Conservation (phyloP, 129 eudicot genomes). For the Flaveria sonorensis region DNA sequence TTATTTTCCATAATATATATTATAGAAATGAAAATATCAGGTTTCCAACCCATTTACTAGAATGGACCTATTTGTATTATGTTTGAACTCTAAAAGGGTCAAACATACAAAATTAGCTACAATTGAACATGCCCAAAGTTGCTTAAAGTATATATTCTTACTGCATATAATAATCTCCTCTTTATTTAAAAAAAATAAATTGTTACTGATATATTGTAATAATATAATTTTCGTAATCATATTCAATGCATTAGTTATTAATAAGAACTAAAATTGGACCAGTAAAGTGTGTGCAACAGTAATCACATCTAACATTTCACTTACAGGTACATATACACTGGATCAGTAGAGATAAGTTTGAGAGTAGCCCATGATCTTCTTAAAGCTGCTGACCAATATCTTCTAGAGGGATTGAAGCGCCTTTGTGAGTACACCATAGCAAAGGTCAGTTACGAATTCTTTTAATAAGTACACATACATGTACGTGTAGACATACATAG, state of each 20-base stretch:
- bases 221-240: neutral
- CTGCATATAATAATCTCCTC: neutral
- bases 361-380: constrained; percentile 81
- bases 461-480: neutral
- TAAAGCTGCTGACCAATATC: constrained; percentile 84
- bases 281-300: neutral
- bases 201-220: neutral
- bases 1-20: no score
- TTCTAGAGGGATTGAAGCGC: constrained; percentile 79
- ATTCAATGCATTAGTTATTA: neutral
- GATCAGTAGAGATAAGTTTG: constrained; percentile 68
- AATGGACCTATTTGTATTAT: neutral
- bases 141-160: neutral
- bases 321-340: constrained; percentile 83
- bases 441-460: constrained; percentile 43
- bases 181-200: neutral
- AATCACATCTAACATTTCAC: neutral
- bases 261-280: neutral
- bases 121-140: neutral
- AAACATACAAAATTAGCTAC: neutral
- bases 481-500: no score
- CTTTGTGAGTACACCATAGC: constrained; percentile 85
- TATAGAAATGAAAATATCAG: neutral
- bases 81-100: neutral
- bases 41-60: neutral